Percentiles rank a stretch among this genome's conserved stretches.
These are phyloP conservation scores for Microbotryomycetes sp. DNA, from an alignment of 1,284 basidiomycete genomes.

Conservation along the genomic window DNA sequence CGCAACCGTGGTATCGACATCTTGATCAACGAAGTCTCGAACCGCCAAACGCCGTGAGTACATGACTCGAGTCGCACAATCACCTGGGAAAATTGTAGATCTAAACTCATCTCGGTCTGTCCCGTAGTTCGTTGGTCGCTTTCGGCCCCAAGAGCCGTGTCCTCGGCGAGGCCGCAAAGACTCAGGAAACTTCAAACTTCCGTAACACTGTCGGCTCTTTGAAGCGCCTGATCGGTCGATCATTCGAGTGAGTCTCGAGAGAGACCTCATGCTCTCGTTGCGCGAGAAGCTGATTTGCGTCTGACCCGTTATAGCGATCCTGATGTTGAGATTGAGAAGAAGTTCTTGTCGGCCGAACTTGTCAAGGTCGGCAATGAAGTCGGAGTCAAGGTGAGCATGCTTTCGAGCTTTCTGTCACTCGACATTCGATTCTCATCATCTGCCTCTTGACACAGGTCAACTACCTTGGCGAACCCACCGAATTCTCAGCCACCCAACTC, in stretches of 20 bases:
- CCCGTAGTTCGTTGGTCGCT: conserved; percentile 72
- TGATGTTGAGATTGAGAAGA: conserved; percentile 64
- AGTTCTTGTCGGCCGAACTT: conserved; percentile 76
- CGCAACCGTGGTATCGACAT: conserved; percentile 41
- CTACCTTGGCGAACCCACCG: conserved; percentile 70
- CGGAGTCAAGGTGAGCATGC: conserved; percentile 64
- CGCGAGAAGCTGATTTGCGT: conserved; percentile 62
- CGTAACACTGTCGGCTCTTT: conserved; percentile 87
- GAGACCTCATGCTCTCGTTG: no score
- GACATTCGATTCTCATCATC: conserved; percentile 10
- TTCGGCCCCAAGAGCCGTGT: conserved; percentile 81
- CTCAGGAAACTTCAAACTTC: conserved; percentile 95
- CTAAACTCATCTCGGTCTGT: background rate
- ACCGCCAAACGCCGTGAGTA: conserved; percentile 81
- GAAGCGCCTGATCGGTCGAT: conserved; percentile 78
- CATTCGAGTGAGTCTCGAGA: conserved; percentile 43
- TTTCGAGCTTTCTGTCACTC: background rate
- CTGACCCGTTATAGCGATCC: conserved; percentile 18
- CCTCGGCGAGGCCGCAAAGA: conserved; percentile 89
- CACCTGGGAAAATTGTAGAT: background rate
- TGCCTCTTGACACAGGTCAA: conserved; percentile 57
- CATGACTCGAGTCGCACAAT: background rate
- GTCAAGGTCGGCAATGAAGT: conserved; percentile 74
- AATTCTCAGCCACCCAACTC: conserved; percentile 78
- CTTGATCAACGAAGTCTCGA: conserved; percentile 79